Evolutionary conservation across 2,329 filamentous ascomycete genomes (phyloP).

Genomic region (Cladosporium oxysporum): DNA sequence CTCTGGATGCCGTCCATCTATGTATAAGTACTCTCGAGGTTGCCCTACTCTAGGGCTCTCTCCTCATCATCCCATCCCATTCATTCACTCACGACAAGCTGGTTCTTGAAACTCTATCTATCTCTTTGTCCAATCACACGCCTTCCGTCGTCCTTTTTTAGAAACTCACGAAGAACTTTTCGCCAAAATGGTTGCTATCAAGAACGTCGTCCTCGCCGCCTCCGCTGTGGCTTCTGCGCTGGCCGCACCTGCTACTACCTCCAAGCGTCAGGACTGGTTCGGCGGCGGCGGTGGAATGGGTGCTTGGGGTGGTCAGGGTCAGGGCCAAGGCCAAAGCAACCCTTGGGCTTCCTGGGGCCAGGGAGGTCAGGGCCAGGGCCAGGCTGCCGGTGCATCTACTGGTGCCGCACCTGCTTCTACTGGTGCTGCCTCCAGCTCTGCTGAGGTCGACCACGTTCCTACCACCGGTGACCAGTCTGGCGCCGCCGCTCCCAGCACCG

Average conservation of each 20-base stretch:
- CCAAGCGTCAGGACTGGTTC: constrained; percentile 16
- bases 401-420: not conserved
- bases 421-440: not conserved
- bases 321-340: not conserved
- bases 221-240: constrained; percentile 14
- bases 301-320: constrained; percentile 12
- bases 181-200: constrained; percentile 17
- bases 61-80: constrained; percentile 7
- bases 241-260: constrained; percentile 12
- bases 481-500: not conserved
- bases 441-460: not conserved
- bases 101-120: constrained; percentile 17
- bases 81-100: constrained; percentile 15
- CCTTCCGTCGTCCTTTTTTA: not conserved
- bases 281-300: not conserved
- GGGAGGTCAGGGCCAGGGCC: not conserved
- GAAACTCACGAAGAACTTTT: not conserved
- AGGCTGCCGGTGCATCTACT: not conserved
- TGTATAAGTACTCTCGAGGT: constrained; percentile 15
- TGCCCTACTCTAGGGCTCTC: constrained; percentile 18
- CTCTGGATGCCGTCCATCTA: not conserved
- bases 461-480: not conserved
- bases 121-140: not conserved
- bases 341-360: not conserved
- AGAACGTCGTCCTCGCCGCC: constrained; percentile 18